These are phyloP conservation scores for Rubia balearica DNA, from an alignment of 305 asterid species.

Conservation along the genomic window DNA sequence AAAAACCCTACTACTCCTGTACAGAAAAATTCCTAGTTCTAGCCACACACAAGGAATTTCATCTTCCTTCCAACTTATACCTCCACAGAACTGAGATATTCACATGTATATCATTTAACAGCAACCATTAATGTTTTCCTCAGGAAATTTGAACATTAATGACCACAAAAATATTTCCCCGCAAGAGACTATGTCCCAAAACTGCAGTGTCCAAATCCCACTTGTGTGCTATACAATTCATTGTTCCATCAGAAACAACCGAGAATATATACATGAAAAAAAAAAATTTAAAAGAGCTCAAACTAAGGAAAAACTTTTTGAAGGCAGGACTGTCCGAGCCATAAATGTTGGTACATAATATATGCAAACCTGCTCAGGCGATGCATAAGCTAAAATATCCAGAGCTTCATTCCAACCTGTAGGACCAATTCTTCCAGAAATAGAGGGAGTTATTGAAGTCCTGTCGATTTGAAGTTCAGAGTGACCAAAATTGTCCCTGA, in stretches of 20 bases:
- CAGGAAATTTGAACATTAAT: neutral
- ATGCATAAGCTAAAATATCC: constrained; percentile 69
- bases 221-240: neutral
- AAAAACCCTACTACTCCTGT: neutral
- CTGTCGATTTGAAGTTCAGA: constrained; percentile 65
- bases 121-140: neutral
- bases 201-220: neutral
- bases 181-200: neutral
- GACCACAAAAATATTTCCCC: neutral
- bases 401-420: constrained; percentile 95
- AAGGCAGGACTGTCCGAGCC: neutral
- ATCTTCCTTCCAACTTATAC: constrained; percentile 3
- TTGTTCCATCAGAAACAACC: neutral
- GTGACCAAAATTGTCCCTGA: constrained; percentile 65
- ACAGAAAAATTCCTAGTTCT: neutral
- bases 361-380: constrained; percentile 84
- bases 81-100: neutral
- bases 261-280: no score
- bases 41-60: neutral
- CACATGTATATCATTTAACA: neutral
- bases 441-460: constrained; percentile 40
- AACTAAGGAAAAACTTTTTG: neutral
- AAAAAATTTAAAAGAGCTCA: neutral
- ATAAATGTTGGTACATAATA: neutral
- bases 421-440: constrained; percentile 61